These are phyloP conservation scores for Peltaster fructicola DNA, from an alignment of 2,329 filamentous ascomycete genomes.

Conservation along the genomic window DNA sequence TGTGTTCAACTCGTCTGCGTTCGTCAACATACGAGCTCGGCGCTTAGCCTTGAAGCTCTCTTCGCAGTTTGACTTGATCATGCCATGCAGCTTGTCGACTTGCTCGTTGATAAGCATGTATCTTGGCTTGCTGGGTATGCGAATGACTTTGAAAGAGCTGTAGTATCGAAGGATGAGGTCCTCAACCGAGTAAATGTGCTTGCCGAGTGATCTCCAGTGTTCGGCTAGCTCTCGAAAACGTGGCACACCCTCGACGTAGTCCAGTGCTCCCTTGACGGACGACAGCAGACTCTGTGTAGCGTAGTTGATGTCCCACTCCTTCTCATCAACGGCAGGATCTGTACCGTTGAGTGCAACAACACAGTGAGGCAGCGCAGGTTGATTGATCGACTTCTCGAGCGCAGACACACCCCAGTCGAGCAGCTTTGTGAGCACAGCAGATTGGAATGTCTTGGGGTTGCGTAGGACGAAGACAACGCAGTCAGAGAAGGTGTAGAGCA, in stretches of 20 bases:
- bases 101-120: constrained; percentile 34
- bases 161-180: constrained; percentile 35
- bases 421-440: constrained; percentile 21
- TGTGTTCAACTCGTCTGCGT: constrained; percentile 27
- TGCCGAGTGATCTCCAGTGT: constrained; percentile 25
- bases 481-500: constrained; percentile 28
- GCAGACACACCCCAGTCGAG: constrained; percentile 34
- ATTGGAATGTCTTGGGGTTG: constrained; percentile 22
- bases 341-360: constrained; percentile 31
- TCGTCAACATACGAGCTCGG: constrained; percentile 29
- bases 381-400: constrained; percentile 36
- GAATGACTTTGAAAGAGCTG: constrained; percentile 28
- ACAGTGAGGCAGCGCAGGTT: constrained; percentile 36
- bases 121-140: constrained; percentile 28
- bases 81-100: constrained; percentile 26
- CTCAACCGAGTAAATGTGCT: constrained; percentile 26
- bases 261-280: constrained; percentile 15
- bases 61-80: constrained; percentile 25
- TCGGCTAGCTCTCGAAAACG: constrained; percentile 22
- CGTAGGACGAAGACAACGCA: constrained; percentile 26
- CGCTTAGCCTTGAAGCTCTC: constrained; percentile 26
- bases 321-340: constrained; percentile 17
- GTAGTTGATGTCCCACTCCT: constrained; percentile 18
- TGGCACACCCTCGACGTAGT: constrained; percentile 17
- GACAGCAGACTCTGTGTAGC: constrained; percentile 18